Evolutionary conservation across 305 asterid species (phyloP), one percentile per base, ranked within the genome.

Genomic region (Ilex paraguariensis): DNA sequence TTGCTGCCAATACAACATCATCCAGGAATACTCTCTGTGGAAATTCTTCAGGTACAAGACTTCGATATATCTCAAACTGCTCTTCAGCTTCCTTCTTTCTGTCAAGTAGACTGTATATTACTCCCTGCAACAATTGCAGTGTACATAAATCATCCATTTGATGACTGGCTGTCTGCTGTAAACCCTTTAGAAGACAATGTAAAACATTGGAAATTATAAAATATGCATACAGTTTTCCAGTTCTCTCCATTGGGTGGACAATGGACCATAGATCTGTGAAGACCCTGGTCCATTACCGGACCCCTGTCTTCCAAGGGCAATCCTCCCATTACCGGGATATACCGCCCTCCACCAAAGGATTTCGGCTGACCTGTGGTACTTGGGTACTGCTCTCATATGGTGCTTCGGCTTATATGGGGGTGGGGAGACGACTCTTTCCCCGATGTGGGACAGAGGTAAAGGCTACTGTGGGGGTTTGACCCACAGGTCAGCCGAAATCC

Each of bases 11-110:
- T 64, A 88, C 86, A 45, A 86, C 95, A 60, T 91, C 95, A 44
- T 91, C 91, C 54, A 91, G 81, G 80, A 83, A 88, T 28, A 81
- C 87, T 71, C 85, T 83, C 79, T 84, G 85, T 9, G 95, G 98
- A 68, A 83, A 88, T 65, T 88, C 96, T 66, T 81, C 82, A 2
- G 96, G 96, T 4, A 88, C 96, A 28, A 91, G 95, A 59, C 85
- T 81, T 39, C 77, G 79, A 54, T 86, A 88, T n/a, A 78, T 77
- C 82, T 82, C 95, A 68, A 88, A 91, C 53, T 64, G 70, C 70
- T 78, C 84, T 16, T 73, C 82, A 9, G 98, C 98, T 76, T 87
- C 88, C 79, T 75, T 68, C 72, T 69, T 81, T 72, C 77, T 85
- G 66, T 81, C 94, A 57, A 91, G 73, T 56, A 91, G 74, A 66